A percentile compares a stretch with the other conserved stretches of the same genome.
These are phyloP conservation scores for Hyparrhenia diplandra DNA, from an alignment of 176 grass and related monocot species.

Conservation along the genomic window DNA sequence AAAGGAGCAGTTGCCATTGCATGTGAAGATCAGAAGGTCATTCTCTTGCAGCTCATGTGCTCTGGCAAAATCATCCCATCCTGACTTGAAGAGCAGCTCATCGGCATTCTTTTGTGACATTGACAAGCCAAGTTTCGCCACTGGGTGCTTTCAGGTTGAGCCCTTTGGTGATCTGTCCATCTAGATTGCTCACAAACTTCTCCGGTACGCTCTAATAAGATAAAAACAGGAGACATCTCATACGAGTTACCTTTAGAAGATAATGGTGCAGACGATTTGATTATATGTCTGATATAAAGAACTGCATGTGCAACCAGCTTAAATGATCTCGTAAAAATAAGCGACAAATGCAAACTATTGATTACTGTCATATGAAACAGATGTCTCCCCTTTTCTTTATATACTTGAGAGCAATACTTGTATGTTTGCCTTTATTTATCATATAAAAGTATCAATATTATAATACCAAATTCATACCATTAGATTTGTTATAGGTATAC, in stretches of 20 bases:
- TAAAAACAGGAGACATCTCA: not conserved
- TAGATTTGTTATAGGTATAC: too few species aligned
- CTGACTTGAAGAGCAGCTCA: conserved; percentile 24
- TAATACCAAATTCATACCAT: not conserved
- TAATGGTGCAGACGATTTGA: not conserved
- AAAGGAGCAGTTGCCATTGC: conserved; percentile 31
- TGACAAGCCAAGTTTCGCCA: conserved; percentile 25
- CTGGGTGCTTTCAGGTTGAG: conserved; percentile 35
- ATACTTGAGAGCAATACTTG: too few species aligned
- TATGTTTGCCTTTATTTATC: too few species aligned
- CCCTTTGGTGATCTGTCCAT: not conserved
- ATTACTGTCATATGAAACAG: not conserved
- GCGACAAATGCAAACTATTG: not conserved
- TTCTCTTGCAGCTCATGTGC: conserved; percentile 42
- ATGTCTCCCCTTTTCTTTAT: not conserved
- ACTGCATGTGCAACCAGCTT: too few species aligned
- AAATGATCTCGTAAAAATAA: not conserved
- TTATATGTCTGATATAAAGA: not conserved
- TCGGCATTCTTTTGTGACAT: conserved; percentile 5
- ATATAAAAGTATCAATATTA: too few species aligned
- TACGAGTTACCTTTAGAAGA: not conserved
- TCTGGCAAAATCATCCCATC: conserved; percentile 50
- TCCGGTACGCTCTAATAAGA: conserved; percentile 39
- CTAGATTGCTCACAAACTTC: conserved; percentile 23
- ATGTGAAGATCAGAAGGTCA: conserved; percentile 45